These are phyloP conservation scores for Tuber magnatum DNA, from an alignment of 495 filamentous ascomycete species.

Conservation along the genomic window DNA sequence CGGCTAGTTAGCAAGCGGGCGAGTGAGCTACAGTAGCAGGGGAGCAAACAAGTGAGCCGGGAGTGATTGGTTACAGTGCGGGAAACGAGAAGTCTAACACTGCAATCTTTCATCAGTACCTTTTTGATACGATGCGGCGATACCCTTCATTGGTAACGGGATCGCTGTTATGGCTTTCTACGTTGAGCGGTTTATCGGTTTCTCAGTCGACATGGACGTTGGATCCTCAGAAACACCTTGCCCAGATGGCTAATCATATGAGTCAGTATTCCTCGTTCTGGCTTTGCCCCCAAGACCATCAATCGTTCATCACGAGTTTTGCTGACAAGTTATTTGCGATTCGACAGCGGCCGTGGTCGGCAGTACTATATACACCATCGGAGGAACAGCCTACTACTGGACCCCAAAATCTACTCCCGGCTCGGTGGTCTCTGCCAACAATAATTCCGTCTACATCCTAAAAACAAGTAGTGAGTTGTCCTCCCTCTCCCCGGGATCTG, in stretches of 20 bases:
- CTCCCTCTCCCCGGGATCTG: not conserved
- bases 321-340: not conserved
- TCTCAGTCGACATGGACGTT: not conserved
- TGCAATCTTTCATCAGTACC: not conserved
- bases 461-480: not conserved
- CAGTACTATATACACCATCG: not conserved
- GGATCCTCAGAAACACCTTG: not conserved
- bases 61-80: not conserved
- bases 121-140: not conserved
- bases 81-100: not conserved
- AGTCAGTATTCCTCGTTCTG: not conserved
- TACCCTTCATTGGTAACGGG: not conserved
- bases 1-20: not conserved
- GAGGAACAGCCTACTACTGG: slow-evolving; percentile 1
- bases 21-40: not conserved
- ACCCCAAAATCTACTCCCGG: not conserved
- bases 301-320: not conserved
- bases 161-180: not conserved
- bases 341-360: not conserved
- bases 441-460: not conserved
- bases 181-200: not conserved
- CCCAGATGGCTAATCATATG: not conserved
- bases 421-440: not conserved
- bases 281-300: not conserved
- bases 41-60: not conserved